These are phyloP conservation scores for Backusella liffmaniae DNA, from an alignment of 192 early-diverging fungal species.

Conservation along the genomic window DNA sequence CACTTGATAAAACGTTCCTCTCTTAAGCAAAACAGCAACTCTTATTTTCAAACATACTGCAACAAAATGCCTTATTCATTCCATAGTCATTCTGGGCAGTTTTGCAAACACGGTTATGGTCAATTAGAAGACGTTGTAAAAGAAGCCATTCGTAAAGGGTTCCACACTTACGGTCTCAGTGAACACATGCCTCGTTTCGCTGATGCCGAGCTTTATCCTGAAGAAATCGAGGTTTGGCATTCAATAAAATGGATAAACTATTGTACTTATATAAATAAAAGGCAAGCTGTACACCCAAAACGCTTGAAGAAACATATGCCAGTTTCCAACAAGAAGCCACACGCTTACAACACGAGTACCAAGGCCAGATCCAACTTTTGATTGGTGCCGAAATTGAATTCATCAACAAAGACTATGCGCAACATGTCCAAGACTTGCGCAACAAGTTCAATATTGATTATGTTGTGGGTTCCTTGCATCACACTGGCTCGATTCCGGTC, in stretches of 20 bases:
- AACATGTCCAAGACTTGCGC: conserved; percentile 50
- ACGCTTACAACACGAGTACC: conserved; percentile 66
- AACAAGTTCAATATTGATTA: conserved; percentile 67
- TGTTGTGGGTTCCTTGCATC: conserved; percentile 92
- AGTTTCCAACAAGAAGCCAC: conserved; percentile 75
- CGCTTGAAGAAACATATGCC: conserved; percentile 61
- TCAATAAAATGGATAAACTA: too few relatives aligned
- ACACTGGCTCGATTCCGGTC: conserved; percentile 75
- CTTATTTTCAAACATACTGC: background rate
- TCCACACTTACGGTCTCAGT: conserved; percentile 78
- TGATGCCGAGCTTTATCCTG: conserved; percentile 84
- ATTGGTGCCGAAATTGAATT: conserved; percentile 92
- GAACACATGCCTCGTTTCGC: conserved; percentile 91
- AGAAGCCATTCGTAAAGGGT: conserved; percentile 69
- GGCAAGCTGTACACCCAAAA: conserved; percentile 61
- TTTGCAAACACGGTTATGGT: conserved; percentile 90
- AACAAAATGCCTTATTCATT: conserved; percentile 73
- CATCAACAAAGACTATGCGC: conserved; percentile 57
- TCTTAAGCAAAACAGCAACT: too few relatives aligned
- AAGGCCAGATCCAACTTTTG: conserved; percentile 62
- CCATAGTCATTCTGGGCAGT: conserved; percentile 95
- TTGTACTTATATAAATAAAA: conserved; percentile 25
- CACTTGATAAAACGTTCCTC: too few relatives aligned
- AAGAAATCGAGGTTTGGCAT: conserved; percentile 60
- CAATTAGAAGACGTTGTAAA: conserved; percentile 78